Base-by-base conservation (phyloP, 2,329 filamentous ascomycete genomes). In the Ramularia collo-cygni region DNA sequence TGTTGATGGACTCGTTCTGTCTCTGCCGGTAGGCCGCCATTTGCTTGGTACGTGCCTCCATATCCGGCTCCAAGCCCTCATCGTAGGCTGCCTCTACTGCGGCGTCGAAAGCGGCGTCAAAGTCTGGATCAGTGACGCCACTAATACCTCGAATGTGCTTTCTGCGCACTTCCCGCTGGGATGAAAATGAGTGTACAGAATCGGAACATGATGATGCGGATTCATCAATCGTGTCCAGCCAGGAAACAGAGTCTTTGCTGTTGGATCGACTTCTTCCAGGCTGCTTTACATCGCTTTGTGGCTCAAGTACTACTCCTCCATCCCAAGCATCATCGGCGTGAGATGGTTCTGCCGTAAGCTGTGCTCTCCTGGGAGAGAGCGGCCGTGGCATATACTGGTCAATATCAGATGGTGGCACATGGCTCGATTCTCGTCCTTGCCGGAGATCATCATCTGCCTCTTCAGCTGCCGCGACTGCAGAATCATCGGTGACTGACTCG, bases 61-160 rank as follows among this genome's bases (percentile, higher is more conserved):
- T 71, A 60, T 76, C 78, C 3, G 84, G 84, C 57, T 95, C 88
- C 48, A 87, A 85, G 1, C 85, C 85, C 47, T 95, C 88, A 59
- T 95, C 84, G 61, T 96, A 98, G 4, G 90, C 92, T 36, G 90
- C 90, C 63, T 96, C 92, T 7, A 96, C 89, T 10, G 92, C 92
- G 16, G 89, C 90, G 65, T 96, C 90, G 30, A 96, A 72, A 3
- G 92, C 92, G 7, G 87, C 88, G 63, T 95, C 89, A 51, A 96
- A 95, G 57, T 95, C 89, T 5, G 85, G 83, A 60, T 94, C 86
- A 0, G 86, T 92, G 19, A 75, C 79, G 31, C 79, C 80, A 48
- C 84, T 90, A 2, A 73, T 60, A 26, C 71, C 72, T 35, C 83
- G 77, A 38, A 86, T 76, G 49, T 84, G 81, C 55, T 82, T 85